Conservation (phyloP, 176 grass and related monocot species). For the Typha latifolia region DNA sequence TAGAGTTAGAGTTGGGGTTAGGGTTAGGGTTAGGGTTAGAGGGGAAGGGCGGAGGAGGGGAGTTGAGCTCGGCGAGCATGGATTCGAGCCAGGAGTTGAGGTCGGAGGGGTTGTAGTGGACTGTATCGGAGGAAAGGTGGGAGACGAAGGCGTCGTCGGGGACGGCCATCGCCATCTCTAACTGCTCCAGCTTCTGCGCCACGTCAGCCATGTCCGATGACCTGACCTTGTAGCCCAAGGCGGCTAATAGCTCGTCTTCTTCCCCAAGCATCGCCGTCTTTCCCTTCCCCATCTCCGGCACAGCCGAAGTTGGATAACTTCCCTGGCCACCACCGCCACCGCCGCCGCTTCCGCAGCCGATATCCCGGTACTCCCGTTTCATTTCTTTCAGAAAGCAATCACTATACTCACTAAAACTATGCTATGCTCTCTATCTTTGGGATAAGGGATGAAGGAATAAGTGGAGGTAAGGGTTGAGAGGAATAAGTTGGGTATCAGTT, state of each 20-base stretch:
- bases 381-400: conserved; percentile 22
- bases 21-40: conserved; percentile 24
- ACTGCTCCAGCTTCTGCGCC: conserved; percentile 95
- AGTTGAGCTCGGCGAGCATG: conserved; percentile 84
- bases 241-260: conserved; percentile 74
- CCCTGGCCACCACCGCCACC: too few species aligned
- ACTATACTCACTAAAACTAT: background rate
- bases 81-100: conserved; percentile 69
- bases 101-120: conserved; percentile 88
- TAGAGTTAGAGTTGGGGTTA: conserved; percentile 23
- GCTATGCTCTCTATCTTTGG: conserved; percentile 17
- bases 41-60: conserved; percentile 51
- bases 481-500: background rate
- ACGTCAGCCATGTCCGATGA: conserved; percentile 96
- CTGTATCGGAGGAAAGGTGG: conserved; percentile 61
- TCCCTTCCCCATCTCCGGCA: conserved; percentile 8
- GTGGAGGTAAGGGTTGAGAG: background rate
- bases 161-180: conserved; percentile 88
- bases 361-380: conserved; percentile 78
- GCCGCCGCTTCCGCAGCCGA: conserved; percentile 22
- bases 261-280: conserved; percentile 2
- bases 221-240: conserved; percentile 93
- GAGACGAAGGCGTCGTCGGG: conserved; percentile 28
- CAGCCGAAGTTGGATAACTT: background rate
- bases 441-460: conserved; percentile 27